Base-by-base conservation (phyloP, 1,284 basidiomycete genomes). In the Leccinum pachyderme region DNA sequence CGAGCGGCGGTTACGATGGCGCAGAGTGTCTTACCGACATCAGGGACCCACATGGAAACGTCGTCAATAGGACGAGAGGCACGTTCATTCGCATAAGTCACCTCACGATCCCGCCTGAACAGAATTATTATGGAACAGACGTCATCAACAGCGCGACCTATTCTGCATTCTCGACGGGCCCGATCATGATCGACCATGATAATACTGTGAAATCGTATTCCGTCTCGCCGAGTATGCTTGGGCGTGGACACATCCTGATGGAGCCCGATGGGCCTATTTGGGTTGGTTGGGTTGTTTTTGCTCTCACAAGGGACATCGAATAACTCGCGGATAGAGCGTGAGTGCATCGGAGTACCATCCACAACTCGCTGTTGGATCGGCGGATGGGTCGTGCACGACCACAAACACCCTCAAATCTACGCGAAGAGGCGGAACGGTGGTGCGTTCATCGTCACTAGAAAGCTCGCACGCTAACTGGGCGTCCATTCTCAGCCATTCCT, bases 291-390 rank as follows among this genome's bases (percentile, higher is more conserved):
- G n/a, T 45, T 28, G 18, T 45, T 29, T 43, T 28, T 18, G 13
- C 29, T 32, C 18, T 39, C n/a, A 43, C 28, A 6, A 32, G n/a
- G 32, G 11, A 22, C 5, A 15, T 39, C 29, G 49, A 24, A 57
- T 11, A 6, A n/a, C 37, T 52, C 48, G 15, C 33, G 12, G 22
- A 39, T 63, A 95, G 92, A 83, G 79, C 56, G 70, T 95, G 13
- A 75, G 78, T 49, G 78, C 84, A 1, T 95, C 93, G 0, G 90
- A 95, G 52, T 91, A 88, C 65, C 95, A 98, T 65, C 86, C 92
- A 6, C 90, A 93, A 66, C 71, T 95, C 9, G 90, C 89, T 0
- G 80, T 89, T 6, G 89, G 86, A 5, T 85, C 86, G 3, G 83
- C 91, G 1, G 94, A 98, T 71, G 95, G 95, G 1, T 79, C 84